Evolutionary conservation across 345 rosid genomes (phyloP), one percentile per base, ranked within the genome.

Genomic region (Microcos paniculata): DNA sequence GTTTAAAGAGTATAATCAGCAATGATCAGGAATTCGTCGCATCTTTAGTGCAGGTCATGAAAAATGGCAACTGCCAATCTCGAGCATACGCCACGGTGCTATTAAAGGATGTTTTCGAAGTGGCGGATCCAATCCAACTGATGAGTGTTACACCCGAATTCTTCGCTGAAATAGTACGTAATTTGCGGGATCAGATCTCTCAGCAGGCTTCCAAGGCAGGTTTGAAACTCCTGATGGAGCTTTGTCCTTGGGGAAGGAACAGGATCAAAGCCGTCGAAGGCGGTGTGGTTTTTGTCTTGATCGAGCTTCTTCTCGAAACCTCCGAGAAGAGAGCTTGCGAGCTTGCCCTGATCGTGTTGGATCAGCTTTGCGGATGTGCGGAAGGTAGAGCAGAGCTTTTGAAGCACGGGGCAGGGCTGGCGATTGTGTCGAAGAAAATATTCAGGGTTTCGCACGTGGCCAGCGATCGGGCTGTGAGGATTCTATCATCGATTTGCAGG

Each of bases 191-290:
- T 62, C 86, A 79, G 77, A 83, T 88, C 77, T 89, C 93, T 15
- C 79, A 45, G 9, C 86, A 82, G 46, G 87, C 90, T 14, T 66
- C 88, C 0, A 89, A 91, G 71, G 76, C 88, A 0, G 70, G 88
- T 0, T 63, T 89, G 72, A 82, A 89, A 76, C 72, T 89, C 3
- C 77, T 91, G 0, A 19, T 78, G 4, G 78, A 66, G 35, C 61
- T 84, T 13, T 84, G 86, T 72, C 88, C 93, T 1, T 88, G 90
- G 96, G 91, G 92, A 10, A 77, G 89, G 59, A 91, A 88, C 87
- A 61, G 89, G 80, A 75, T 82, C 81, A 91, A 87, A 69, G 90
- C 90, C 0, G 80, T 82, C 0, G 85, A 82, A n/a, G 88, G 82
- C 1, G 82, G 87, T 0, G 84, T 77, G 2, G 79, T 88, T 8